Conservation (phyloP, 768 basidiomycete species). For the Chalciporus sphaerocephalus region DNA sequence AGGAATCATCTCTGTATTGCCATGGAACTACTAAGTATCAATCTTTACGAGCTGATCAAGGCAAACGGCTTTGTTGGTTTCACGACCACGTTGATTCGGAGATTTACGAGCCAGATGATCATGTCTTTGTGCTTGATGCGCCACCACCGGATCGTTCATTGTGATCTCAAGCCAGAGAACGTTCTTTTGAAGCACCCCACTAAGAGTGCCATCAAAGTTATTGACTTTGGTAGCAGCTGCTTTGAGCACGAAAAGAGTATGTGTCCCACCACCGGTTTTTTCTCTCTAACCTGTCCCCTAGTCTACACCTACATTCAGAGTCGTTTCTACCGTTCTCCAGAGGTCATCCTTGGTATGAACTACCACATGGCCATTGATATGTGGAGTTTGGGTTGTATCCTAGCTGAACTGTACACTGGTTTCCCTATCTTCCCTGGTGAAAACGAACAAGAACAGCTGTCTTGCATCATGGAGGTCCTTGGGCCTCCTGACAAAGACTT, state of each 20-base stretch:
- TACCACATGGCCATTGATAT: slow-evolving; percentile 99
- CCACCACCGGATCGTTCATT: slow-evolving; percentile 96
- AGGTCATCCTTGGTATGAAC: slow-evolving; percentile 98
- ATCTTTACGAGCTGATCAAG: slow-evolving; percentile 98
- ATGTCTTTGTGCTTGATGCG: slow-evolving; percentile 89
- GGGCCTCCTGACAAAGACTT: slow-evolving; percentile 95
- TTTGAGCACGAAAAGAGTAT: slow-evolving; percentile 97
- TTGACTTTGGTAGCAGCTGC: slow-evolving; percentile 98
- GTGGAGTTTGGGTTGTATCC: slow-evolving; percentile 99
- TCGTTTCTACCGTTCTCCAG: slow-evolving; percentile 99
- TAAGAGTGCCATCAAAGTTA: slow-evolving; percentile 96
- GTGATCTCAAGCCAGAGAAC: slow-evolving; percentile 99
- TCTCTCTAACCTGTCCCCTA: slow-evolving; percentile 31
- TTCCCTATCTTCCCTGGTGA: slow-evolving; percentile 99
- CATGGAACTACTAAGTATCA: slow-evolving; percentile 96
- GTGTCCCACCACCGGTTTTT: slow-evolving; percentile 24
- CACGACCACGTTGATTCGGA: slow-evolving; percentile 88
- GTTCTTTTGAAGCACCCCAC: slow-evolving; percentile 91
- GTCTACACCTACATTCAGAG: slow-evolving; percentile 99
- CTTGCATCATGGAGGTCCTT: slow-evolving; percentile 99
- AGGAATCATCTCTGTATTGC: slow-evolving; percentile 96
- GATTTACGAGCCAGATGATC: slow-evolving; percentile 96
- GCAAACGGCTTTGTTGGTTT: slow-evolving; percentile 99
- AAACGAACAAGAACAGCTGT: slow-evolving; percentile 96
- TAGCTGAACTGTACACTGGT: slow-evolving; percentile 95